Conservation (phyloP, 75 land plant species). For the Picea glauca region DNA sequence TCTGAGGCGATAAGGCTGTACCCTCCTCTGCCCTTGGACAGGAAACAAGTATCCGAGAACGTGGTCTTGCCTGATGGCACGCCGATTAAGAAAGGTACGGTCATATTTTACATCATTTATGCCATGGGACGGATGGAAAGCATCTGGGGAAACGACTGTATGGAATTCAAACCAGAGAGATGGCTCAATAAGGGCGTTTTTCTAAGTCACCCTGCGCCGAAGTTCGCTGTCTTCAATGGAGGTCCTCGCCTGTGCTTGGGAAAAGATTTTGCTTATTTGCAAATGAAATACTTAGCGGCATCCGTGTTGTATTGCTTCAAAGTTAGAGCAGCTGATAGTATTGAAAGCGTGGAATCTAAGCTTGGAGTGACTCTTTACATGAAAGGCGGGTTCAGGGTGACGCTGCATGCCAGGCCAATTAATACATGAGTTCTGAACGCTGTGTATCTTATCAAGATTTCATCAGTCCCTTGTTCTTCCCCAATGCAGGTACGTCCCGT, state of each 20-base stretch:
- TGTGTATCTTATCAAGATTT: no score
- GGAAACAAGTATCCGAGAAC: neutral
- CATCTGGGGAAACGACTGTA: slow-evolving; percentile 8
- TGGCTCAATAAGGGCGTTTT: slow-evolving; percentile 13
- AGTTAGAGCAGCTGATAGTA: slow-evolving; percentile 16
- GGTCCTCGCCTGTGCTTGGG: slow-evolving; percentile 39
- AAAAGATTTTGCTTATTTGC: slow-evolving; percentile 30
- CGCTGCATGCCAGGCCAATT: neutral
- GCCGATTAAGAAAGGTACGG: neutral
- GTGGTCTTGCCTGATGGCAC: slow-evolving; percentile 8
- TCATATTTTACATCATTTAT: neutral
- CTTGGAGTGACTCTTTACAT: slow-evolving; percentile 30
- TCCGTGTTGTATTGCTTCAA: slow-evolving; percentile 15
- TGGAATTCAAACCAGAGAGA: slow-evolving; percentile 5
- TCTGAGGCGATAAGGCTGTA: slow-evolving; percentile 37
- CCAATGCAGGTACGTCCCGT: no score
- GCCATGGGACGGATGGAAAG: slow-evolving; percentile 12
- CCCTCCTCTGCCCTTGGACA: slow-evolving; percentile 27
- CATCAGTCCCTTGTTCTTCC: no score
- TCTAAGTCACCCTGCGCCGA: slow-evolving; percentile 9
- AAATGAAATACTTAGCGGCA: slow-evolving; percentile 24
- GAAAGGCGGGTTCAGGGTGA: slow-evolving; percentile 30
- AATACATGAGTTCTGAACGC: no score
- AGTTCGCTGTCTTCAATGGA: slow-evolving; percentile 26
- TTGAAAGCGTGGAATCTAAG: slow-evolving; percentile 22